Evolutionary conservation across 177 flowering plant species (phyloP).

Genomic region (Vitis hybrid): DNA sequence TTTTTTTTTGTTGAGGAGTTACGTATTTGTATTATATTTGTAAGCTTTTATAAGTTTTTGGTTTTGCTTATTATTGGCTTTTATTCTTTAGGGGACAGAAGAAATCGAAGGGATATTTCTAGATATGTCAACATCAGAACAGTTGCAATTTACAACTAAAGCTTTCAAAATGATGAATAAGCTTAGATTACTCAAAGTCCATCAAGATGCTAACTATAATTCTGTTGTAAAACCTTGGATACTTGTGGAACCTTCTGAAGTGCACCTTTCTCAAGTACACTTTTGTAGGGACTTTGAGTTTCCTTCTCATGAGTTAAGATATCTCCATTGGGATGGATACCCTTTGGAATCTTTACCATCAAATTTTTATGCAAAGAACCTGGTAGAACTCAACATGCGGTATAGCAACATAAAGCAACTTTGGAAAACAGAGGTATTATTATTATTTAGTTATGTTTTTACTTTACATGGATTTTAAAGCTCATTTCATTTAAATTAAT

Average conservation of each 20-base stretch:
- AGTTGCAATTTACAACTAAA: neutral
- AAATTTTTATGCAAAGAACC: neutral
- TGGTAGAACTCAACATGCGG: neutral
- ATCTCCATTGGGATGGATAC: constrained; percentile 3
- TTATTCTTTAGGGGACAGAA: constrained; percentile 6
- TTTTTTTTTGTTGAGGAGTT: too few relatives aligned
- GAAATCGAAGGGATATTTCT: constrained; percentile 11
- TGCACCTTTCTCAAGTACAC: neutral
- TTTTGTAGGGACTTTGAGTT: neutral
- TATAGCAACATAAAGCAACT: too few relatives aligned
- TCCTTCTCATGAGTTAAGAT: constrained; percentile 5
- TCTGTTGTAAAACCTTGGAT: too few relatives aligned
- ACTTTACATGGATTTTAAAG: neutral
- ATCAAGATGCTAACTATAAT: too few relatives aligned
- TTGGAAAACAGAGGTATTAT: neutral
- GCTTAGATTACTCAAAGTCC: constrained; percentile 8
- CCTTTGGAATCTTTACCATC: constrained; percentile 10
- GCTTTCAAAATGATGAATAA: constrained; percentile 9
- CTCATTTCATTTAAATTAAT: too few relatives aligned
- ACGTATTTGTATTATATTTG: too few relatives aligned
- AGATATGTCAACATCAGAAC: neutral
- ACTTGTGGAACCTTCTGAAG: too few relatives aligned
- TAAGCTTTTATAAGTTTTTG: neutral
- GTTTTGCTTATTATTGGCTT: neutral
- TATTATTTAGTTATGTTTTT: neutral